These are phyloP conservation scores for Capsicum chinense DNA, from an alignment of 257 asterid genomes.

Conservation along the genomic window DNA sequence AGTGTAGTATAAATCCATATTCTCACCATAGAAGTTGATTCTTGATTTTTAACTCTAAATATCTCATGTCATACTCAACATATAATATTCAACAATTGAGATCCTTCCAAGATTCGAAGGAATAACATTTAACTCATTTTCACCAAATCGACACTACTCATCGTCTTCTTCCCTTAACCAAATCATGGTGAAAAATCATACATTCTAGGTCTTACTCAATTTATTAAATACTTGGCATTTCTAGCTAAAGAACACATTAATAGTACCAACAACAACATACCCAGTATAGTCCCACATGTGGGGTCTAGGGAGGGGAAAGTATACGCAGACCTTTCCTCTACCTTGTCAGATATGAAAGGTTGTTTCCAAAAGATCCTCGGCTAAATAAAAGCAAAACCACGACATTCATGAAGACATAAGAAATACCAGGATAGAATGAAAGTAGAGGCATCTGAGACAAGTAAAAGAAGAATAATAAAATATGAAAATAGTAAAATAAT, in stretches of 20 bases:
- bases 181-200: neutral
- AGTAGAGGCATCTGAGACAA: too few relatives aligned
- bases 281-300: too few relatives aligned
- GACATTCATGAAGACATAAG: too few relatives aligned
- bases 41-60: neutral
- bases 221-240: neutral
- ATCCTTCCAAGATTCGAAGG: neutral
- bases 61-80: neutral
- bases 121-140: neutral
- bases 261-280: neutral
- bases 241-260: neutral
- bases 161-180: neutral
- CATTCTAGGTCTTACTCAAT: neutral
- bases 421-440: too few relatives aligned
- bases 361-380: too few relatives aligned
- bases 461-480: too few relatives aligned
- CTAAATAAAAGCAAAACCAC: too few relatives aligned
- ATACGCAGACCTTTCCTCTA: too few relatives aligned
- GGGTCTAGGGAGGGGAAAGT: too few relatives aligned
- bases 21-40: neutral
- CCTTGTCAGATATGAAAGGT: too few relatives aligned
- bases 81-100: neutral
- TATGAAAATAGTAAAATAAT: too few relatives aligned
- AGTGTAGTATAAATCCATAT: neutral
- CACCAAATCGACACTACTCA: neutral